Percentiles rank a stretch among this genome's conserved stretches.
Evolutionary conservation across 1,139 yeast genomes (phyloP).

Genomic region (Pichia sp.): DNA sequence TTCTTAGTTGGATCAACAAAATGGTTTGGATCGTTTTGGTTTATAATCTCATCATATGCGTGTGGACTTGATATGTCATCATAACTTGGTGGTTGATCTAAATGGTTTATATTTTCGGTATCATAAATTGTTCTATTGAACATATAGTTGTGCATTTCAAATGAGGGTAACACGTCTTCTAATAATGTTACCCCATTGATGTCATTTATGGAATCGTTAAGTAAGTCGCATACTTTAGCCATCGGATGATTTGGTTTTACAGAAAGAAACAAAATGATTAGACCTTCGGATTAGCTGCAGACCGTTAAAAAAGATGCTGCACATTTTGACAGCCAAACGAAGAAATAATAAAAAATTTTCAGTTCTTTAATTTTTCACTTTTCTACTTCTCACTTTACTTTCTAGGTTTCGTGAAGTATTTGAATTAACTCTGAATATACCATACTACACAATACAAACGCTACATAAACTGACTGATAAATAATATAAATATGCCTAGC

Average conservation of each 20-base stretch:
- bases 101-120: constrained; percentile 13
- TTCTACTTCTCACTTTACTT: not conserved
- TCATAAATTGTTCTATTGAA: constrained; percentile 35
- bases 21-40: constrained; percentile 5
- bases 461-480: not conserved
- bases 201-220: no score
- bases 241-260: no score
- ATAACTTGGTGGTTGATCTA: constrained; percentile 21
- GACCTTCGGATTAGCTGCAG: no score
- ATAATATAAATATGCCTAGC: not conserved
- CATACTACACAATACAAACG: not conserved
- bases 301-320: no score
- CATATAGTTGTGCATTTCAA: constrained; percentile 55
- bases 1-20: constrained; percentile 18
- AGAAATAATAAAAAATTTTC: no score
- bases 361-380: no score
- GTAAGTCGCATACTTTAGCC: no score
- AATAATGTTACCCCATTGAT: constrained; percentile 7
- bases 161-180: constrained; percentile 52
- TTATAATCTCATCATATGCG: not conserved
- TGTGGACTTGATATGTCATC: constrained; percentile 13
- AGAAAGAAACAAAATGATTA: no score
- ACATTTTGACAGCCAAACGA: no score
- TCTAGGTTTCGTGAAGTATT: no score
- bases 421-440: no score